Evolutionary conservation across 2,329 filamentous ascomycete species (phyloP).

Genomic region (Aspergillus oerlinghausenensis): DNA sequence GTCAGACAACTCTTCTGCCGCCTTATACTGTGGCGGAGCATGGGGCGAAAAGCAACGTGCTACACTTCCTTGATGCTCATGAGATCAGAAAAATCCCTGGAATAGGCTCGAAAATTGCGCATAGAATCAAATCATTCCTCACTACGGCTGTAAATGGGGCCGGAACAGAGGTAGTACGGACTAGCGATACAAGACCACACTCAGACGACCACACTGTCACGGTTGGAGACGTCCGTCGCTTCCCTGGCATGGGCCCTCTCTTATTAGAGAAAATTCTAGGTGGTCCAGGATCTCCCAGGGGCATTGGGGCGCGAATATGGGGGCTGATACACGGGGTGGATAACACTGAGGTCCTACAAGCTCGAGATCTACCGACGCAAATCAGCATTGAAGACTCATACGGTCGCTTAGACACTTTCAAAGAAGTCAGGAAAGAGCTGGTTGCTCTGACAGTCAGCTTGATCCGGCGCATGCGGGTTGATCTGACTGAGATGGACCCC

Average conservation of each 20-base stretch:
- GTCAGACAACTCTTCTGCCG: constrained; percentile 77
- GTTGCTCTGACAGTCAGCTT: constrained; percentile 64
- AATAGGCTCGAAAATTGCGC: constrained; percentile 74
- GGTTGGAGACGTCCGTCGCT: constrained; percentile 60
- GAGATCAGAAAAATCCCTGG: constrained; percentile 78
- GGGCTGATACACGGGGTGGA: constrained; percentile 77
- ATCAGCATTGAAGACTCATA: constrained; percentile 97
- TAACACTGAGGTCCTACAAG: constrained; percentile 65
- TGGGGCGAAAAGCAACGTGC: constrained; percentile 47
- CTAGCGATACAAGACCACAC: not conserved
- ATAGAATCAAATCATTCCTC: constrained; percentile 48
- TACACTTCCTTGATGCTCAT: constrained; percentile 68
- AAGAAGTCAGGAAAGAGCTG: constrained; percentile 65
- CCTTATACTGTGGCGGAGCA: constrained; percentile 44
- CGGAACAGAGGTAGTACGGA: not conserved
- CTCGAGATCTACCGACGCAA: constrained; percentile 70
- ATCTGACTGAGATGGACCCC: constrained; percentile 59
- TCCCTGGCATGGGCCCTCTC: constrained; percentile 59
- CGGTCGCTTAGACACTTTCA: constrained; percentile 60
- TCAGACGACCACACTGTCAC: constrained; percentile 53
- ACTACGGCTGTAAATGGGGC: not conserved
- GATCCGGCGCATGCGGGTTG: constrained; percentile 70
- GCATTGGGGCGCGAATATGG: constrained; percentile 71
- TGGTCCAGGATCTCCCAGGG: constrained; percentile 65
- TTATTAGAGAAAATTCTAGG: constrained; percentile 65